Base-by-base conservation (phyloP, 2,329 filamentous ascomycete genomes). In the Claviceps maximensis region DNA sequence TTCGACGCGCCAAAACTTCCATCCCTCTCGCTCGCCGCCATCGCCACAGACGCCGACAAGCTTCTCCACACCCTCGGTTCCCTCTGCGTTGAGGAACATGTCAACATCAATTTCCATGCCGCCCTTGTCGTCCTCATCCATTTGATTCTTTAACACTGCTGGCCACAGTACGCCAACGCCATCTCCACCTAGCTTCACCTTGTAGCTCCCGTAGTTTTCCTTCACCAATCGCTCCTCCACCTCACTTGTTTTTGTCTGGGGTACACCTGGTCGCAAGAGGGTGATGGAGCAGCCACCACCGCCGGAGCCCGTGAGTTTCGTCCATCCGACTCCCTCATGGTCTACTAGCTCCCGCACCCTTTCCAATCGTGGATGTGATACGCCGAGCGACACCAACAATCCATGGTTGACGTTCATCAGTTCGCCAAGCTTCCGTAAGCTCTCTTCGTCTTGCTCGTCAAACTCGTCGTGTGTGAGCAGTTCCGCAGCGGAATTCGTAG, bases 251-350 rank as follows among this genome's bases (percentile, higher is more conserved):
- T 78, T 78, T 56, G 79, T 72, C 17, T 65, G 61, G 7, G 79
- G 65, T 1, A 78, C 73, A 31, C 79, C 80, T 0, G 87, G 86
- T 58, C 84, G 86, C 49, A 98, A 74, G 4, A 98, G 74, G 0
- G 91, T 94, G 60, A 98, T 97, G 3, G 90, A 91, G 68, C 94
- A 97, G 2, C 93, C 93, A 53, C 93, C 94, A 13, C 93, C 94
- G 23, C 93, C 93, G 1, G 93, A 93, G 36, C 93, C 93, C 0
- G 93, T 98, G 54, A 98, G 78, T 68, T 98, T 98, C 13, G 93
- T 96, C 90, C 90, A 98, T 31, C 93, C 93, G 53, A 96, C 86
- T 42, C 85, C 86, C 53, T 89, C 80, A 60, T 93, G 83, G 59
- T 98, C 91, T 49, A 95, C 86, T 27, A 98, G 74, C 69, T 95